Percentiles rank a stretch among this genome's conserved stretches.
Conservation (phyloP, 2,329 filamentous ascomycete species). For the Cladorrhinum sp. region DNA sequence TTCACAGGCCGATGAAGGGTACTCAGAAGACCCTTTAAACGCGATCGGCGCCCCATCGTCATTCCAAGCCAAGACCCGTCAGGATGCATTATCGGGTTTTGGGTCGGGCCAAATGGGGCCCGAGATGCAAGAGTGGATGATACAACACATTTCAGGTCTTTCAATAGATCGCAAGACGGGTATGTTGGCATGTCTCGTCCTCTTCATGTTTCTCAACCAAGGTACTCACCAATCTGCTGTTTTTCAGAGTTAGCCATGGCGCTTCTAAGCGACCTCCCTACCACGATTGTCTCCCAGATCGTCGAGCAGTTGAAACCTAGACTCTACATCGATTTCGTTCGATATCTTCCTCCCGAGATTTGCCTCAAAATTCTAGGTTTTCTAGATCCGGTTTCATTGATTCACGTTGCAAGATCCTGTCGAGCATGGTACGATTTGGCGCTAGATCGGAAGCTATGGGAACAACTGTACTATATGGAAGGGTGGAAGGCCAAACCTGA, state of each 20-base stretch:
- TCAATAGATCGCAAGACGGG: constrained; percentile 49
- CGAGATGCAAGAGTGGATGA: constrained; percentile 50
- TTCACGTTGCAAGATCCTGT: constrained; percentile 76
- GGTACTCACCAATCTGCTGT: not conserved
- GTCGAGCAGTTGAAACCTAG: constrained; percentile 77
- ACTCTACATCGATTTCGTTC: constrained; percentile 89
- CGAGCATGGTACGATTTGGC: constrained; percentile 78
- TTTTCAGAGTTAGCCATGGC: constrained; percentile 72
- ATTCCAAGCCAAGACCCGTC: constrained; percentile 30
- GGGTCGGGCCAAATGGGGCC: constrained; percentile 38
- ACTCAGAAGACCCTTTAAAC: constrained; percentile 71
- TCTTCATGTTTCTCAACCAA: not conserved
- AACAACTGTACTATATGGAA: constrained; percentile 75
- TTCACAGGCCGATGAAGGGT: constrained; percentile 73
- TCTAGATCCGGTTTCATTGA: constrained; percentile 75
- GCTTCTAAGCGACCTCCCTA: constrained; percentile 74
- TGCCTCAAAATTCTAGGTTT: constrained; percentile 86
- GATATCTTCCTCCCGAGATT: constrained; percentile 83
- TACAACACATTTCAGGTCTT: constrained; percentile 48
- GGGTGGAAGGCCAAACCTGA: constrained; percentile 74
- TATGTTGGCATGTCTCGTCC: constrained; percentile 32
- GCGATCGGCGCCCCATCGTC: constrained; percentile 32
- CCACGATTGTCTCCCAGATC: constrained; percentile 74
- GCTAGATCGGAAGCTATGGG: constrained; percentile 83
- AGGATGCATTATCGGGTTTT: constrained; percentile 29